Base-by-base conservation (phyloP, 352 stramenopile species). In the Phytophthora europaea region DNA sequence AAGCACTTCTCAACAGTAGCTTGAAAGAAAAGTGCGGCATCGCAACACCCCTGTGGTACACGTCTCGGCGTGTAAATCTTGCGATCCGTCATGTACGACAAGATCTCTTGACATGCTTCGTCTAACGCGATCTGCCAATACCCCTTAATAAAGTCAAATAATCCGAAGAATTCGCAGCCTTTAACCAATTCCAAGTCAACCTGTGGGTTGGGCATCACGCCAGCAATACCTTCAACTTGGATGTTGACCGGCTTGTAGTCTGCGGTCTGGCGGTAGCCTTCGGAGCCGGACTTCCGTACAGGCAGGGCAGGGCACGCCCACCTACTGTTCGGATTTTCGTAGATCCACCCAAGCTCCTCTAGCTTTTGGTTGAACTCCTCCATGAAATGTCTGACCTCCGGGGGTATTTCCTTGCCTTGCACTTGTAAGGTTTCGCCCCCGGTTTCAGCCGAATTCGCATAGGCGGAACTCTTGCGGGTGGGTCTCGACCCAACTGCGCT, bases 181-280 rank as follows among this genome's bases (percentile, higher is more conserved):
- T 47, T 45, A 58, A 33, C 28, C 16, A 15, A 6, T 56, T 60
- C 33, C 28, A 62, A 26, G 47, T 57, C 60, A 12, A 67, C 60
- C 10, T 28, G 18, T 12, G 74, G 55, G 48, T 70, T 72, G 5
- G 71, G 71, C 71, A 78, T 78, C 9, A 73, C 53, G 6, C 71
- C 65, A 16, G 50, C 66, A 10, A 75, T 71, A 12, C 65, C n/a
- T 6, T 78, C 65, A 7, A 51, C 57, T 33, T 48, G 13, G 4
- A 3, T 36, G 47, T 78, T 78, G 15, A 71, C 36, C 2, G 71
- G 65, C 20, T 61, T 53, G 52, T 75, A 78, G 22, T 78, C 71
- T n/a, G 68, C 70, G 8, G 66, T 64, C 36, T 79, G 71, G 5
- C 71, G 22, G 36, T 56, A 72, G 18, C 68, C 61, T 6, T 66